Conservation (phyloP, 192 early-diverging fungal species). For the Entrophospora sp. region DNA sequence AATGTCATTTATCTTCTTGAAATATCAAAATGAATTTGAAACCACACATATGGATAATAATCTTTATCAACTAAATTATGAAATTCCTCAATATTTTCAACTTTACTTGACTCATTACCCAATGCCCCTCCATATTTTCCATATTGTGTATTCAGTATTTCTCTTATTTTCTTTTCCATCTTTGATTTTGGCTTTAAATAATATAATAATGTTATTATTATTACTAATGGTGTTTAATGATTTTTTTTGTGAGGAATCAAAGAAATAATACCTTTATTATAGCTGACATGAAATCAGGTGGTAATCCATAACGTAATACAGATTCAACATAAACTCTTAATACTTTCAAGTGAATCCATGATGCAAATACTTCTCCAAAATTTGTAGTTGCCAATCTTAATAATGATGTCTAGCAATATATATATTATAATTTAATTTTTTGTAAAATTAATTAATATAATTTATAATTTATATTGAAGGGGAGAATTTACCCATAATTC, state of each 20-base stretch:
- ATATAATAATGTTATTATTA: neutral
- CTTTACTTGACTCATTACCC: constrained; percentile 41
- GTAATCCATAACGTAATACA: constrained; percentile 92
- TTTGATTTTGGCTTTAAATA: constrained; percentile 60
- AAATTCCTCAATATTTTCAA: constrained; percentile 79
- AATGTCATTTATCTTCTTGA: constrained; percentile 5
- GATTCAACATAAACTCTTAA: constrained; percentile 95
- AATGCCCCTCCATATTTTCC: constrained; percentile 72
- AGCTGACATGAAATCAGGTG: constrained; percentile 83
- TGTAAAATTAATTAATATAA: neutral
- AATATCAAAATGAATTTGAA: constrained; percentile 51
- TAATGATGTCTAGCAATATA: constrained; percentile 44
- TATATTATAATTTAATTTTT: neutral
- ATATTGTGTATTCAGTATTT: constrained; percentile 68
- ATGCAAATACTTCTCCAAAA: constrained; percentile 87
- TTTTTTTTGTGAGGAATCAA: too few species aligned
- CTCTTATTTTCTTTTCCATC: constrained; percentile 73
- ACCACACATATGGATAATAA: constrained; percentile 86
- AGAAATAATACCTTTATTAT: constrained; percentile 49
- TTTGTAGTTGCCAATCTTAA: constrained; percentile 84
- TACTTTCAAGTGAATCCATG: constrained; percentile 93
- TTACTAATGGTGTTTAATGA: neutral
- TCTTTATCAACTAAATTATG: constrained; percentile 77
- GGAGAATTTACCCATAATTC: constrained; percentile 50
- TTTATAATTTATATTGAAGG: neutral